Conservation (phyloP, 768 basidiomycete species). For the Suillus discolor region DNA sequence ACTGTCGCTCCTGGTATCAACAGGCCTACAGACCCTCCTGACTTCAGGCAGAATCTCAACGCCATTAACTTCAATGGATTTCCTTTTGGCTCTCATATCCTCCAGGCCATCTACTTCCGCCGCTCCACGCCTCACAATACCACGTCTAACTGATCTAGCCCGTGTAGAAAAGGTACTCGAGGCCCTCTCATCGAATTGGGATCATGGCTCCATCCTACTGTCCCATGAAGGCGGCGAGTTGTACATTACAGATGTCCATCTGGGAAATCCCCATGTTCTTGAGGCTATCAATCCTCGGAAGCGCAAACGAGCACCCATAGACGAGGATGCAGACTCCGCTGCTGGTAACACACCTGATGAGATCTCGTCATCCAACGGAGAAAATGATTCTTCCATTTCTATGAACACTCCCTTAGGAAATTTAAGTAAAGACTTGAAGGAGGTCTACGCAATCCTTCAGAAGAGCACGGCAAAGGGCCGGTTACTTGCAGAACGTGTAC, state of each 20-base stretch:
- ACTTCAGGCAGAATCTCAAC: constrained; percentile 49
- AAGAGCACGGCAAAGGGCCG: constrained; percentile 74
- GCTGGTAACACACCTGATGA: constrained; percentile 66
- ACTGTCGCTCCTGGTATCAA: constrained; percentile 54
- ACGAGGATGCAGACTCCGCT: constrained; percentile 84
- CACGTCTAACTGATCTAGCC: constrained; percentile 66
- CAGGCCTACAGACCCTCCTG: constrained; percentile 55
- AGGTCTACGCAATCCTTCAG: constrained; percentile 77
- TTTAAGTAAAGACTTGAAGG: constrained; percentile 68
- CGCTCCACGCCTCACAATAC: constrained; percentile 35
- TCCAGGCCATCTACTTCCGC: constrained; percentile 42
- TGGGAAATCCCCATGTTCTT: constrained; percentile 31
- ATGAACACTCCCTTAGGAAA: constrained; percentile 57
- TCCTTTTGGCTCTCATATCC: constrained; percentile 66
- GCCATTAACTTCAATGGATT: constrained; percentile 63
- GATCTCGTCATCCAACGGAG: constrained; percentile 42
- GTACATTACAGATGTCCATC: constrained; percentile 58
- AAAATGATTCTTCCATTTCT: constrained; percentile 38
- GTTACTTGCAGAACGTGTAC: constrained; percentile 80
- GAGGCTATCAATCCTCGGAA: constrained; percentile 36
- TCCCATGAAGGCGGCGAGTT: constrained; percentile 54
- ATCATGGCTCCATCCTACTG: constrained; percentile 57
- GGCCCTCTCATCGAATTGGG: constrained; percentile 62
- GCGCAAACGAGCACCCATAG: constrained; percentile 72
- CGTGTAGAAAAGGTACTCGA: constrained; percentile 67